Percentiles rank a stretch among this genome's conserved stretches.
Evolutionary conservation across 163 green algal genomes (phyloP).

Genomic region (Chlamydomonas reinhardtii): DNA sequence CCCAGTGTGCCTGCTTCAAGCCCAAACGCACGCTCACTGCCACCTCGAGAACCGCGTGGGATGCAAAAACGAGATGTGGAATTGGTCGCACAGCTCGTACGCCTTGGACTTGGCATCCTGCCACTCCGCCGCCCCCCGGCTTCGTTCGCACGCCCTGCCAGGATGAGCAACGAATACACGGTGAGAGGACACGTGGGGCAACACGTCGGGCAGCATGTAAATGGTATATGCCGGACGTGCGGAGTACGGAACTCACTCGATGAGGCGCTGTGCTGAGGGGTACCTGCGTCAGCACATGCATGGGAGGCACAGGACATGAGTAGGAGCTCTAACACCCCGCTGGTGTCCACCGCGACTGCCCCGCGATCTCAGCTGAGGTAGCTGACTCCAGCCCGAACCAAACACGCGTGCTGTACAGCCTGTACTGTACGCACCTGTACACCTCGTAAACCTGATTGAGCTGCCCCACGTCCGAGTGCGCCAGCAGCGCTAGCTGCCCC

Average conservation of each 20-base stretch:
- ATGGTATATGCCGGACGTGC: neutral
- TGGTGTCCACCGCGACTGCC: no score
- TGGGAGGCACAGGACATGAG: no score
- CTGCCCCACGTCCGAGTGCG: neutral
- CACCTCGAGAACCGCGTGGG: neutral
- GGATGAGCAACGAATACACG: no score
- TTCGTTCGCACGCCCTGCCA: neutral
- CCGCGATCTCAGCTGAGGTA: no score
- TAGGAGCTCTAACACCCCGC: no score
- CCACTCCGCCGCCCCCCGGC: neutral
- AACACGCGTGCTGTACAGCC: no score
- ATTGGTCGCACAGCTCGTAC: neutral
- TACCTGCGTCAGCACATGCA: neutral
- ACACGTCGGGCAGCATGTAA: no score
- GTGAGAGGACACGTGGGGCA: neutral
- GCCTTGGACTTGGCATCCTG: neutral
- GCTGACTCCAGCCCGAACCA: no score
- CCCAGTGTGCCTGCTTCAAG: no score
- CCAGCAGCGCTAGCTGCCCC: neutral
- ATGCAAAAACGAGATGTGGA: slow-evolving; percentile 1
- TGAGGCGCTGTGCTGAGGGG: slow-evolving; percentile 2
- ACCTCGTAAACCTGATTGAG: slow-evolving; percentile 4
- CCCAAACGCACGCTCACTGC: neutral
- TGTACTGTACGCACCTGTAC: neutral
- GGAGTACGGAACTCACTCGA: neutral